Percentiles rank a stretch among this genome's conserved stretches.
phyloP scores from a whole-genome alignment of 306 rosid species.

The Glycine latifolia region DNA sequence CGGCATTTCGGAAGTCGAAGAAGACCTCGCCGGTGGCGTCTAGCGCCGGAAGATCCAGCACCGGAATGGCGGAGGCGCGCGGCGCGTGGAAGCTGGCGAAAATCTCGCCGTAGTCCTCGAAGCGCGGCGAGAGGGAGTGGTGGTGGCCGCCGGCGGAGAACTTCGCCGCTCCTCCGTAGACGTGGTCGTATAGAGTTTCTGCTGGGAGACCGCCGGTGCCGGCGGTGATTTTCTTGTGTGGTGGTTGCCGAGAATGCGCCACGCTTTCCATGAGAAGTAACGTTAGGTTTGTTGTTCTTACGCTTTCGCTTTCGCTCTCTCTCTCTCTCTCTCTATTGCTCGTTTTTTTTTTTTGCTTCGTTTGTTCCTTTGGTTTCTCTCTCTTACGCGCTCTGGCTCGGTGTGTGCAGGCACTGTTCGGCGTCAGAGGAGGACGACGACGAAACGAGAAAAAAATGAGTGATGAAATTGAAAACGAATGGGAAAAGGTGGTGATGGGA shows the following conservation, averaged over 20 bases:
- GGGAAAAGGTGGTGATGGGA: conserved; percentile 39
- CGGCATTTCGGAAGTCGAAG: conserved; percentile 69
- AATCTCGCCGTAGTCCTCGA: conserved; percentile 94
- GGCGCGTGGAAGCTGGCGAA: conserved; percentile 74
- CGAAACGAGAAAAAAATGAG: conserved; percentile 45
- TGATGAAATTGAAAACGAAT: conserved; percentile 44
- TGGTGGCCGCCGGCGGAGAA: conserved; percentile 58
- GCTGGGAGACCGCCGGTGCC: conserved; percentile 49
- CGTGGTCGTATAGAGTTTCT: conserved; percentile 76
- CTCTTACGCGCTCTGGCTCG: conserved; percentile 40
- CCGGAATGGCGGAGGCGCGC: conserved; percentile 90
- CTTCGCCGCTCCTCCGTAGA: conserved; percentile 83
- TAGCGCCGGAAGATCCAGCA: conserved; percentile 79
- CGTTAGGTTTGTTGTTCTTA: background rate
- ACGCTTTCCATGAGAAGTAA: conserved; percentile 70
- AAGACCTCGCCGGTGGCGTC: conserved; percentile 68
- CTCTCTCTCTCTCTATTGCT: background rate
- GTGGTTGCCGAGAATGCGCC: conserved; percentile 53
- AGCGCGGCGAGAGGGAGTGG: conserved; percentile 76
- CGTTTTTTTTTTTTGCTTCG: background rate
- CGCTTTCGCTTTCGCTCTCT: background rate
- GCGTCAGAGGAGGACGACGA: conserved; percentile 62
- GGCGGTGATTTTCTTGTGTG: conserved; percentile 53
- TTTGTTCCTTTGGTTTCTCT: conserved; percentile 9
- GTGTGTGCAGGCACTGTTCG: conserved; percentile 54